Evolutionary conservation across 345 rosid genomes (phyloP).

Genomic region (Limnanthes douglasii): DNA sequence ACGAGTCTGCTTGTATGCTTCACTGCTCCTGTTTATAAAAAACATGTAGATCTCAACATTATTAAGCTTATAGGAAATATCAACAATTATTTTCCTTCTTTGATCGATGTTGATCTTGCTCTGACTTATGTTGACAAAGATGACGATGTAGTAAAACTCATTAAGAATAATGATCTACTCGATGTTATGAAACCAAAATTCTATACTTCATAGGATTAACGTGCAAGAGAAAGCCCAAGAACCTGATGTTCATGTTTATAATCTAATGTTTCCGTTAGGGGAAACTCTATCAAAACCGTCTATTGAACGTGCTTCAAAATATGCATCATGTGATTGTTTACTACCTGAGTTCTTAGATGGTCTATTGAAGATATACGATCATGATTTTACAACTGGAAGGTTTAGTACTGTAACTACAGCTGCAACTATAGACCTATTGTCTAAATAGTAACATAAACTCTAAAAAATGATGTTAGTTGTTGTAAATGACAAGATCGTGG

Average conservation of each 20-base stretch:
- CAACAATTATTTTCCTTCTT: conserved; percentile 34
- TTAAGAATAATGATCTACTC: conserved; percentile 53
- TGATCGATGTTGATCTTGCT: conserved; percentile 33
- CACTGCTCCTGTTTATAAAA: conserved; percentile 35
- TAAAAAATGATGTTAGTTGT: no score
- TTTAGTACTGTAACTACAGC: conserved; percentile 3
- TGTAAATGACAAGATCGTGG: no score
- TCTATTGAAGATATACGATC: conserved; percentile 7
- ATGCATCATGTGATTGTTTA: conserved; percentile 23
- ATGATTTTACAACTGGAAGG: conserved; percentile 8
- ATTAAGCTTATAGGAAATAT: conserved; percentile 47
- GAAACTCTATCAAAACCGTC: conserved; percentile 38
- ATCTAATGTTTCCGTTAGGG: conserved; percentile 32
- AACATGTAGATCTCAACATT: conserved; percentile 55
- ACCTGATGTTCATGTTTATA: conserved; percentile 46
- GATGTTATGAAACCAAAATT: conserved; percentile 59
- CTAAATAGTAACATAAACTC: no score
- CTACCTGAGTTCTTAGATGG: conserved; percentile 3
- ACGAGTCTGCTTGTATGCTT: conserved; percentile 71
- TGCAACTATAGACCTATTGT: no score
- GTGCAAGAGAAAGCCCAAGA: conserved; percentile 28
- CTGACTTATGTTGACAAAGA: conserved; percentile 85
- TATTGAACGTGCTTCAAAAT: conserved; percentile 38
- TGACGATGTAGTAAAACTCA: conserved; percentile 68
- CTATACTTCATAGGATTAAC: conserved; percentile 54